Conservation (phyloP, 2,329 filamentous ascomycete species). For the Aspergillus sp. region DNA sequence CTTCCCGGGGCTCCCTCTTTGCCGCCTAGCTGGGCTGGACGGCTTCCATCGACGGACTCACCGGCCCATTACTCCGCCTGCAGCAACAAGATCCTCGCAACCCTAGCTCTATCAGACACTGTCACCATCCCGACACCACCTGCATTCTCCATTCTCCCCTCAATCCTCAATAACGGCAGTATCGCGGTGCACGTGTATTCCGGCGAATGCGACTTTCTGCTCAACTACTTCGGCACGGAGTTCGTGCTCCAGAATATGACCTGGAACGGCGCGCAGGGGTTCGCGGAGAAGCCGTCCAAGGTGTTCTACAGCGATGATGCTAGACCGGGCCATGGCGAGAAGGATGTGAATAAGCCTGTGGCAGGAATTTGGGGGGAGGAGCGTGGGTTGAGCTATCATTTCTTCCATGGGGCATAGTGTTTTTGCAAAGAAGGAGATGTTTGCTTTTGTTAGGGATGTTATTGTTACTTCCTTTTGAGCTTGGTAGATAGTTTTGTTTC, state of each 20-base stretch:
- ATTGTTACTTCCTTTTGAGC: constrained; percentile 13
- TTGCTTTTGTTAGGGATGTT: constrained; percentile 31
- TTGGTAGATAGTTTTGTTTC: background rate
- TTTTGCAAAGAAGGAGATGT: constrained; percentile 27
- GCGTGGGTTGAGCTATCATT: constrained; percentile 31
- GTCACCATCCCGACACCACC: constrained; percentile 18
- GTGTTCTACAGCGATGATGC: constrained; percentile 23
- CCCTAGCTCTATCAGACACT: constrained; percentile 12
- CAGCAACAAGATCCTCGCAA: constrained; percentile 23
- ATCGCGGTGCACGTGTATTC: constrained; percentile 31
- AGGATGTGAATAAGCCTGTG: background rate
- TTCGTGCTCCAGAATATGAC: constrained; percentile 37
- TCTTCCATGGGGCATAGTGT: constrained; percentile 30
- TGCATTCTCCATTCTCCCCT: constrained; percentile 27
- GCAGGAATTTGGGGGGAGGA: constrained; percentile 27
- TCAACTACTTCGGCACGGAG: constrained; percentile 33
- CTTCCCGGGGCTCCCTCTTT: constrained; percentile 23
- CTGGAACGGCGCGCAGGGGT: constrained; percentile 32
- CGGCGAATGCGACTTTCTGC: constrained; percentile 32
- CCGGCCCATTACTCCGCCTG: constrained; percentile 20
- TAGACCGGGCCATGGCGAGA: background rate
- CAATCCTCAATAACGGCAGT: constrained; percentile 24
- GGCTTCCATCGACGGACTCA: constrained; percentile 12
- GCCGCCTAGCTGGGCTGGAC: constrained; percentile 30
- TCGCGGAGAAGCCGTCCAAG: constrained; percentile 19